Evolutionary conservation across 2,329 filamentous ascomycete genomes (phyloP).

Genomic region (Exophiala oligosperma): DNA sequence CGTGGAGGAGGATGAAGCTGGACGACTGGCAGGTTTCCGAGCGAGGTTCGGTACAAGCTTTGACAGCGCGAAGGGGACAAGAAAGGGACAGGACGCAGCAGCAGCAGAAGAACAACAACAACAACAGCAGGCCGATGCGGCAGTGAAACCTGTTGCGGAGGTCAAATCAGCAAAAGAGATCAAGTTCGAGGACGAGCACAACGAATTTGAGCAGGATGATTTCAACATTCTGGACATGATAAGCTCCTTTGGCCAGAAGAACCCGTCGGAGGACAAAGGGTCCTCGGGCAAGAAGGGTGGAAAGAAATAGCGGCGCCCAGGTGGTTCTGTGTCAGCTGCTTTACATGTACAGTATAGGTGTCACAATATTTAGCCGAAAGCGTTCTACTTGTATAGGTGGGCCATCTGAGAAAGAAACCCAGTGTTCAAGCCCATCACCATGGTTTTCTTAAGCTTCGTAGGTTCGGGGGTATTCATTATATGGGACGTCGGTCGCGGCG

Average conservation of each 20-base stretch:
- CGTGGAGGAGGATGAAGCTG: constrained; percentile 93
- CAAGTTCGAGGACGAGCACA: constrained; percentile 48
- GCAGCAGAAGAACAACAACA: constrained; percentile 33
- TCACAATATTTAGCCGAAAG: neutral
- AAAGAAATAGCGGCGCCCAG: constrained; percentile 16
- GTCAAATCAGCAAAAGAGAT: constrained; percentile 40
- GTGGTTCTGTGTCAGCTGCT: neutral
- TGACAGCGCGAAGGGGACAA: constrained; percentile 56
- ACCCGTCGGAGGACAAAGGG: constrained; percentile 29
- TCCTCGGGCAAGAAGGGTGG: constrained; percentile 31
- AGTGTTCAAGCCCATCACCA: neutral
- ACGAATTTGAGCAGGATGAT: constrained; percentile 46
- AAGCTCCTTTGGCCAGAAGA: constrained; percentile 48
- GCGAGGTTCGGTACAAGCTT: constrained; percentile 79
- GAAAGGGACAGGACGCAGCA: constrained; percentile 31
- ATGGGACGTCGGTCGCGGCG: no score
- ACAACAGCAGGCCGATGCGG: neutral
- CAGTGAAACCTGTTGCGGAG: constrained; percentile 33
- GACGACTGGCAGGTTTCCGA: constrained; percentile 82
- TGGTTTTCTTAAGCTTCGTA: neutral
- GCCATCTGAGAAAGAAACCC: neutral
- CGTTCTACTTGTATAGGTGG: neutral
- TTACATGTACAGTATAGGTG: neutral
- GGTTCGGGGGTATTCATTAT: no score
- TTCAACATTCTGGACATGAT: constrained; percentile 61